Evolutionary conservation across 2,329 filamentous ascomycete species (phyloP), one percentile per base, ranked within the genome.

Genomic region (Venturia nashicola): DNA sequence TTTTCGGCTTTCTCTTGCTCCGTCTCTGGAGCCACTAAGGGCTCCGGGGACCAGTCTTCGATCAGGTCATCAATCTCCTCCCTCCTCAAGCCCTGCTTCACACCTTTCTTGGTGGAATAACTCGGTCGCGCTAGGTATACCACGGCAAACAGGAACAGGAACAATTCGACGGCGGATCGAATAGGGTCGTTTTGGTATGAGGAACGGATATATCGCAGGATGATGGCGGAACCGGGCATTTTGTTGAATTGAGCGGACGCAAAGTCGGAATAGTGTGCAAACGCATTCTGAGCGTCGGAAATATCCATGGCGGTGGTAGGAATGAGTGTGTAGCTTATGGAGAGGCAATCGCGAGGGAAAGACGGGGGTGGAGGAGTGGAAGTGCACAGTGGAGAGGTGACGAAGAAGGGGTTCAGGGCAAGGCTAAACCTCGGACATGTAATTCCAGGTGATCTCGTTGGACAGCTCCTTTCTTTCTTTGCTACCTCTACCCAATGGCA

Each of bases 151-250:
- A 99, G 85, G 69, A 99, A 90, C 65, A 99, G 82, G 68, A 97
- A 86, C 61, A 99, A 80, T 77, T 99, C 94, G 69, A 99, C 90
- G 46, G 90, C 91, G 62, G 91, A 96, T 63, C 95, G 88, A 64
- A 97, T 86, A 11, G 94, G 94, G 71, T 99, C 94, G 73, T 99
- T 89, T 78, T 99, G 94, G 79, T 99, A 97, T 74, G 91, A 96
- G 65, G 91, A 96, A 75, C 90, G 90, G 73, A 99, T 91, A 77
- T 99, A 99, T 67, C 94, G 90, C 69, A 96, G 84, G 71, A 97
- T 82, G 70, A 99, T 96, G 51, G 93, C 90, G 39, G 93, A 97
- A 62, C 94, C 94, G 39, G 94, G 95, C 46, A 99, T 83, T 72
- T 89, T 90, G 71, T 97, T 92, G 73, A 99, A 95, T 65, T 86